These are phyloP conservation scores for Carex parvula DNA, from an alignment of 176 grass and related monocot genomes.

Conservation along the genomic window DNA sequence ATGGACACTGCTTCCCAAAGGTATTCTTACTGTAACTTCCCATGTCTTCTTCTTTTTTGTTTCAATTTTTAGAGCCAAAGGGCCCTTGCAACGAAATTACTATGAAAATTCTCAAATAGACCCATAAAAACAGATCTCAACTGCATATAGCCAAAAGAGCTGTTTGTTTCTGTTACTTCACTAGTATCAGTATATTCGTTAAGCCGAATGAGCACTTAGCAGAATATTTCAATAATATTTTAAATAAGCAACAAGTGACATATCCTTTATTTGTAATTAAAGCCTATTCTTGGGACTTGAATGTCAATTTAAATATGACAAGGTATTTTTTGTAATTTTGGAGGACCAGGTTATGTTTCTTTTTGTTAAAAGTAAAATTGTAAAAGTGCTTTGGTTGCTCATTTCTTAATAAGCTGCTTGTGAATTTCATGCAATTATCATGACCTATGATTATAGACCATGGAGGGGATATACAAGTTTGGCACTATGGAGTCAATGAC, in stretches of 20 bases:
- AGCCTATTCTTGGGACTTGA: background rate
- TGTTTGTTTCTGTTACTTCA: background rate
- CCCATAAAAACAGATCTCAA: no score
- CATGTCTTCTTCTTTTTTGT: background rate
- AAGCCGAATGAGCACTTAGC: background rate
- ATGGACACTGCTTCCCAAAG: constrained; percentile 93
- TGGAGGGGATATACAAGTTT: constrained; percentile 57
- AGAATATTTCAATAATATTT: background rate
- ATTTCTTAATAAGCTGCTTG: background rate
- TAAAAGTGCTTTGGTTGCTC: background rate
- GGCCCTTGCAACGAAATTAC: background rate
- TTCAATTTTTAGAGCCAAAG: background rate
- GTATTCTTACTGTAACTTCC: constrained; percentile 20
- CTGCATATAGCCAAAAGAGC: background rate
- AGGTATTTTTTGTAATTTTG: background rate
- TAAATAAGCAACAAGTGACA: background rate
- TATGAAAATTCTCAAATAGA: background rate
- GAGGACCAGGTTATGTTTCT: no score
- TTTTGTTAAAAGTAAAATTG: no score
- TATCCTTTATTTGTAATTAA: background rate
- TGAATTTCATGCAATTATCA: background rate
- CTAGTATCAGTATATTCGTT: background rate
- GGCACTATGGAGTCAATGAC: constrained; percentile 35
- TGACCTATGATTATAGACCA: constrained; percentile 45
- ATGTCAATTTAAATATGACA: background rate